These are phyloP conservation scores for Neurospora sp. DNA, from an alignment of 495 filamentous ascomycete genomes.

Conservation along the genomic window DNA sequence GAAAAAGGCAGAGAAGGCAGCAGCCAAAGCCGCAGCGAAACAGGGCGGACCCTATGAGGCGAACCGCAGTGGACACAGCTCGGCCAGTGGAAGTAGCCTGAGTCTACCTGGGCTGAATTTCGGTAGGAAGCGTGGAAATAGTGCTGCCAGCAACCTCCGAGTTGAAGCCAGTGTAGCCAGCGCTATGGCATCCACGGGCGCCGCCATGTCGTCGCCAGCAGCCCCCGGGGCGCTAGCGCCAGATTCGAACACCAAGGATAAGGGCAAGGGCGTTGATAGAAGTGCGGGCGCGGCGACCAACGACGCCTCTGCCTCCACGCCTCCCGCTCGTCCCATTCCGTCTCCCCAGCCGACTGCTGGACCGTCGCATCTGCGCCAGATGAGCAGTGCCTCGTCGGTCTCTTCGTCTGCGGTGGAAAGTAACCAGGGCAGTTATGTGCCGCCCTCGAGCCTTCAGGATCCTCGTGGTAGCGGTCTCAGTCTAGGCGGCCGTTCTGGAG, in stretches of 20 bases:
- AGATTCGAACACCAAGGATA: constrained; percentile 36
- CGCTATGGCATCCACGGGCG: constrained; percentile 14
- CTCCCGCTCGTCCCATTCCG: constrained; percentile 26
- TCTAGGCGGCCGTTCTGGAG: constrained; percentile 27
- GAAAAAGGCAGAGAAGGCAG: constrained; percentile 75
- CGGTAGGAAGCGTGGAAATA: constrained; percentile 45
- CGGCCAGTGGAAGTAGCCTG: constrained; percentile 43
- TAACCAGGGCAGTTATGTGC: constrained; percentile 42
- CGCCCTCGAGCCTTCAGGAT: constrained; percentile 35
- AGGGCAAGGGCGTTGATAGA: constrained; percentile 78
- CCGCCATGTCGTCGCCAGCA: constrained; percentile 16
- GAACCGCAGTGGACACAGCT: constrained; percentile 29
- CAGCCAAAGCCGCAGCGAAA: constrained; percentile 55
- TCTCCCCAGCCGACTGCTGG: constrained; percentile 34
- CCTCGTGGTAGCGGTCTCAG: constrained; percentile 33
- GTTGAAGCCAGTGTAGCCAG: constrained; percentile 31
- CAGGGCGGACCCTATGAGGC: constrained; percentile 37
- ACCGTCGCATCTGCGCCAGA: constrained; percentile 63
- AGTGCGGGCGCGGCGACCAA: constrained; percentile 7
- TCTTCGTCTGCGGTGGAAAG: constrained; percentile 66
- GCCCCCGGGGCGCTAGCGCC: constrained; percentile 9
- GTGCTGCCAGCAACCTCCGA: constrained; percentile 39
- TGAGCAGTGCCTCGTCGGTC: constrained; percentile 75
- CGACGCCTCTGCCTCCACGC: constrained; percentile 5
- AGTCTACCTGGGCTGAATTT: constrained; percentile 36